Percentiles rank a stretch among this genome's conserved stretches.
phyloP scores from a whole-genome alignment of 371 early-diverging fungal genomes.

The Mucor sp. region DNA sequence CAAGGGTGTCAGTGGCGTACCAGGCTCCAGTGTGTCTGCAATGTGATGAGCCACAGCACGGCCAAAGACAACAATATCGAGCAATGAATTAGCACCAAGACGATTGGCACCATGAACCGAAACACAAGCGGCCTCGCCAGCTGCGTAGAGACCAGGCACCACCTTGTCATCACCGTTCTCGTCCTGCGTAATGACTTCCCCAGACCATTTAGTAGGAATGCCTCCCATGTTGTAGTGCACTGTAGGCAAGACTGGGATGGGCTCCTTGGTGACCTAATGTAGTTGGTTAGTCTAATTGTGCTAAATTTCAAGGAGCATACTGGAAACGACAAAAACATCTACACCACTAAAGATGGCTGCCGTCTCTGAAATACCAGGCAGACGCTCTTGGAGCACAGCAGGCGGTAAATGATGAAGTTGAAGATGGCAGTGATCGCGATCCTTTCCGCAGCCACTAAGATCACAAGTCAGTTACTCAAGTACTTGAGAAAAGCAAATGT shows the following conservation, averaged over 20 bases:
- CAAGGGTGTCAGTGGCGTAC: constrained; percentile 82
- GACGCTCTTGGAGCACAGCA: constrained; percentile 89
- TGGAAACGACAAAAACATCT: constrained; percentile 61
- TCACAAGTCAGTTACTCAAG: too few species aligned
- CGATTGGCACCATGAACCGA: constrained; percentile 98
- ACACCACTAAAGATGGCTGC: constrained; percentile 97
- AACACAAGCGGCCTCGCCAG: constrained; percentile 92
- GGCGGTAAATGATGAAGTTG: constrained; percentile 96
- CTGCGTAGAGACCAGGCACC: constrained; percentile 94
- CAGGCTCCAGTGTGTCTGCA: constrained; percentile 83
- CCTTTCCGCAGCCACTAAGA: too few species aligned
- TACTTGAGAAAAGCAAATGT: too few species aligned
- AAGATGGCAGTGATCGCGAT: constrained; percentile 96
- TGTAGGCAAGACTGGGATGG: constrained; percentile 98
- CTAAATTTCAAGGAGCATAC: too few species aligned
- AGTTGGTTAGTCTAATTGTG: too few species aligned
- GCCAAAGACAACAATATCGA: constrained; percentile 97
- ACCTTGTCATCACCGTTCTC: constrained; percentile 76
- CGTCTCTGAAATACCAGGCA: constrained; percentile 98
- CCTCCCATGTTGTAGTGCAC: constrained; percentile 99
- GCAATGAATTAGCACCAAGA: constrained; percentile 93
- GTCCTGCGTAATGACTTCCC: constrained; percentile 87
- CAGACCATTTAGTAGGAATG: constrained; percentile 96
- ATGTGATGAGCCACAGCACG: constrained; percentile 96
- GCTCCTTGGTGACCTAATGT: constrained; percentile 85